Evolutionary conservation across 2,329 filamentous ascomycete genomes (phyloP).

Genomic region (Davidsoniella virescens): DNA sequence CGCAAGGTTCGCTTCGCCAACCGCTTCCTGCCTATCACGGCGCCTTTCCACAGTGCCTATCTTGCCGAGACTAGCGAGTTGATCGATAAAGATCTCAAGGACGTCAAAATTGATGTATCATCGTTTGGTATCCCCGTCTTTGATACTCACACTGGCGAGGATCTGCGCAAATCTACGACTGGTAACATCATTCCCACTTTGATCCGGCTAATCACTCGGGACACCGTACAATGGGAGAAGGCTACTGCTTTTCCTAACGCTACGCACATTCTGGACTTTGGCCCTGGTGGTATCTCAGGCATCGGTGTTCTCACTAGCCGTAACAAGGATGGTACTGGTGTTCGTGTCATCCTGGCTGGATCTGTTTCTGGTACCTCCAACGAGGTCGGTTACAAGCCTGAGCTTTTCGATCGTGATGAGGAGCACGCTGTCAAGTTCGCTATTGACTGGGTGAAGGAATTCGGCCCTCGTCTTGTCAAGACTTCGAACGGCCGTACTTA

Average conservation of each 20-base stretch:
- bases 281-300: slow-evolving; percentile 90
- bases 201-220: slow-evolving; percentile 83
- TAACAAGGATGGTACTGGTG: slow-evolving; percentile 97
- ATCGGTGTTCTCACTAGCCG: slow-evolving; percentile 92
- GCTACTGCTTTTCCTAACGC: slow-evolving; percentile 81
- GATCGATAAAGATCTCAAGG: slow-evolving; percentile 75
- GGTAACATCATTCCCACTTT: slow-evolving; percentile 75
- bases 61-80: slow-evolving; percentile 65
- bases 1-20: slow-evolving; percentile 94
- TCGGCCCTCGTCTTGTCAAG: slow-evolving; percentile 80
- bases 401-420: slow-evolving; percentile 91
- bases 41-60: slow-evolving; percentile 96
- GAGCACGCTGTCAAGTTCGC: slow-evolving; percentile 91
- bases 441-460: slow-evolving; percentile 94
- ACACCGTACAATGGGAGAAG: slow-evolving; percentile 90
- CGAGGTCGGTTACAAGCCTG: slow-evolving; percentile 94
- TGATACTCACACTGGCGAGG: slow-evolving; percentile 76
- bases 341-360: slow-evolving; percentile 88
- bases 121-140: slow-evolving; percentile 73
- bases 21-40: slow-evolving; percentile 91
- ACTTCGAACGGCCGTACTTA: slow-evolving; percentile 79
- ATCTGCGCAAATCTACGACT: slow-evolving; percentile 53
- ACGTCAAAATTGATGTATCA: slow-evolving; percentile 57
- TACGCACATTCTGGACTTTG: slow-evolving; percentile 92
- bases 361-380: slow-evolving; percentile 78